Conservation (phyloP, 306 rosid species). For the Malus orientalis region DNA sequence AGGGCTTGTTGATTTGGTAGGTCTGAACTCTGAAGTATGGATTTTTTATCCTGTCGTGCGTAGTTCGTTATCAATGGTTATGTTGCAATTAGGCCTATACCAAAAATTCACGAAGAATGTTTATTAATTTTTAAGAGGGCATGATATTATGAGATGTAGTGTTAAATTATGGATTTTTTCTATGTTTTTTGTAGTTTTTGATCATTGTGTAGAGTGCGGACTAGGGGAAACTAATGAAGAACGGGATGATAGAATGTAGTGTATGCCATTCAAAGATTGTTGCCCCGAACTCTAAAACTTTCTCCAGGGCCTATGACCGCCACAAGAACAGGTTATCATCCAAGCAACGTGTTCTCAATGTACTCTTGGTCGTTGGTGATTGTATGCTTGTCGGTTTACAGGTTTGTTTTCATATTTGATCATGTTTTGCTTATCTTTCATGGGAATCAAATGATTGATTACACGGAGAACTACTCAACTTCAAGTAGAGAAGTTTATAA, state of each 20-base stretch:
- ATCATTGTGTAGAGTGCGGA: slow-evolving; percentile 22
- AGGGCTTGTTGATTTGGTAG: background rate
- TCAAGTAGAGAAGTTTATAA: background rate
- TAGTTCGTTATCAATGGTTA: background rate
- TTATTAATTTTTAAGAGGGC: too few relatives aligned
- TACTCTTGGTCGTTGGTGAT: slow-evolving; percentile 91
- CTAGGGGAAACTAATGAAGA: slow-evolving; percentile 40
- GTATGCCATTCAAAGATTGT: slow-evolving; percentile 90
- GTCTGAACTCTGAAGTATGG: background rate
- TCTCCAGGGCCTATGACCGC: slow-evolving; percentile 84
- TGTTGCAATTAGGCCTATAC: background rate
- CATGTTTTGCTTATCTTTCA: background rate
- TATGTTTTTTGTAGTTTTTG: slow-evolving; percentile 34
- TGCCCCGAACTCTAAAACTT: slow-evolving; percentile 54
- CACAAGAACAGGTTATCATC: slow-evolving; percentile 72
- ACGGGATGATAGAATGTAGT: slow-evolving; percentile 95
- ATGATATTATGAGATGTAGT: background rate
- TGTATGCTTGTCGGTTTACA: slow-evolving; percentile 91
- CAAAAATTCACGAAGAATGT: background rate
- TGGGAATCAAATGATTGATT: background rate
- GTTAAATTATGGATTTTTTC: background rate
- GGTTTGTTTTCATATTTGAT: slow-evolving; percentile 39
- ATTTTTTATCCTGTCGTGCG: background rate
- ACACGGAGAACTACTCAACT: background rate
- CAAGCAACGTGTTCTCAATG: slow-evolving; percentile 72